phyloP scores from a whole-genome alignment of 2,329 filamentous ascomycete genomes.

The Phialemoniopsis sp. region DNA sequence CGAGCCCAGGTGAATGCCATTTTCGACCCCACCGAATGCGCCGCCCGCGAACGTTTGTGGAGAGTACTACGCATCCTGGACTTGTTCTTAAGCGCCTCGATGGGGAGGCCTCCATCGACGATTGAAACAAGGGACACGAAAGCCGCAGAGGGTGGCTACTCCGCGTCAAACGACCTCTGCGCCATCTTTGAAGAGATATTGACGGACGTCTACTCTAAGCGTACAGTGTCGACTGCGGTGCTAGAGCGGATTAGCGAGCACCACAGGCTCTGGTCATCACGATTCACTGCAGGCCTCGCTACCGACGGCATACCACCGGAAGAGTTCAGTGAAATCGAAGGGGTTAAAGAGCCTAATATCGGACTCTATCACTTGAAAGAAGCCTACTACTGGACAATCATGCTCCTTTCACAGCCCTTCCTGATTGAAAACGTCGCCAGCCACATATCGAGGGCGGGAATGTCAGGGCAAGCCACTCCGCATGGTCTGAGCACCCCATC shows the following conservation, averaged over 20 bases:
- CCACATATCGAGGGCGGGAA: slow-evolving; percentile 5
- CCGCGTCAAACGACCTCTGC: slow-evolving; percentile 24
- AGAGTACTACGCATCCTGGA: slow-evolving; percentile 25
- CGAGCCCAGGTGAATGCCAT: slow-evolving; percentile 20
- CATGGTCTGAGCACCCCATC: no score
- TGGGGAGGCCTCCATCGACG: slow-evolving; percentile 25
- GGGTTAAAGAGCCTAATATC: slow-evolving; percentile 16
- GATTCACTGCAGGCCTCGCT: slow-evolving; percentile 9
- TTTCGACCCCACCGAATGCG: slow-evolving; percentile 17
- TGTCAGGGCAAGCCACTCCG: no score
- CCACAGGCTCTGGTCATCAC: slow-evolving; percentile 17
- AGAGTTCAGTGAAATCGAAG: slow-evolving; percentile 10
- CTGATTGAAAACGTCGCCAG: slow-evolving; percentile 20
- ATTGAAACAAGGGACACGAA: slow-evolving; percentile 18
- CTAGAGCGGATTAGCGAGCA: slow-evolving; percentile 18
- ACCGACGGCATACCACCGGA: slow-evolving; percentile 11
- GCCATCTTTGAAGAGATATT: slow-evolving; percentile 29
- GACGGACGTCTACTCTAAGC: slow-evolving; percentile 25
- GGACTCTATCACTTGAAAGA: slow-evolving; percentile 25
- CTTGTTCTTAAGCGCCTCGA: slow-evolving; percentile 24
- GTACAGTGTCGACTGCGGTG: slow-evolving; percentile 18
- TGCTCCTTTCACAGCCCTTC: slow-evolving; percentile 29
- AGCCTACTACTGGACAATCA: slow-evolving; percentile 32
- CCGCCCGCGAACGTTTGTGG: slow-evolving; percentile 23
- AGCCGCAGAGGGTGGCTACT: slow-evolving; percentile 13